phyloP scores from a whole-genome alignment of 768 basidiomycete species.

The Udeniomyces megalosporus region DNA sequence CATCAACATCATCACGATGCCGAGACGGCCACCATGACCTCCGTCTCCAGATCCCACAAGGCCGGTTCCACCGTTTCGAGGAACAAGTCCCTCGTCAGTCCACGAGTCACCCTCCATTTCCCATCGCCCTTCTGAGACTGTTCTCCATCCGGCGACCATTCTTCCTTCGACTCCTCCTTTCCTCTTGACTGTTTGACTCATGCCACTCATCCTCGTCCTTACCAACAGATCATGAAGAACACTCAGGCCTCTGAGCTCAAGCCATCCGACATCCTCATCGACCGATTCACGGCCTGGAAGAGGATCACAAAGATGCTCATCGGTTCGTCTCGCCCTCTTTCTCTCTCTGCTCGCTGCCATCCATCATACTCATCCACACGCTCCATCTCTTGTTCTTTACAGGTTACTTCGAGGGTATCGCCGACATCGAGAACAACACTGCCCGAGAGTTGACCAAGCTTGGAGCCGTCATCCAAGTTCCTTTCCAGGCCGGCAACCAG shows the following conservation, averaged over 20 bases:
- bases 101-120: not conserved
- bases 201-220: not conserved
- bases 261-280: constrained; percentile 79
- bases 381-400: not conserved
- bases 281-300: constrained; percentile 60
- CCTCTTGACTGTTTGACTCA: not conserved
- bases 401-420: constrained; percentile 51
- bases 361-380: not conserved
- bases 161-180: not conserved
- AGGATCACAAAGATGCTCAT: constrained; percentile 90
- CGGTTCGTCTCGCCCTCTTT: constrained; percentile 21
- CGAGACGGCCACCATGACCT: constrained; percentile 10
- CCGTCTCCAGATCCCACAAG: constrained; percentile 11
- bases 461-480: constrained; percentile 89
- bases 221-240: constrained; percentile 63
- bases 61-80: constrained; percentile 55
- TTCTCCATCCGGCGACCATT: too few species aligned
- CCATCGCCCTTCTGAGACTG: not conserved
- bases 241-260: constrained; percentile 75
- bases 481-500: constrained; percentile 87
- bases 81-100: constrained; percentile 49
- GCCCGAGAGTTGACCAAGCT: constrained; percentile 85
- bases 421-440: constrained; percentile 87
- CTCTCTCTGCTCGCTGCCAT: not conserved
- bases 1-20: constrained; percentile 11